Conservation (phyloP, 139 green algal genomes). For the Picochlorum sp. region DNA sequence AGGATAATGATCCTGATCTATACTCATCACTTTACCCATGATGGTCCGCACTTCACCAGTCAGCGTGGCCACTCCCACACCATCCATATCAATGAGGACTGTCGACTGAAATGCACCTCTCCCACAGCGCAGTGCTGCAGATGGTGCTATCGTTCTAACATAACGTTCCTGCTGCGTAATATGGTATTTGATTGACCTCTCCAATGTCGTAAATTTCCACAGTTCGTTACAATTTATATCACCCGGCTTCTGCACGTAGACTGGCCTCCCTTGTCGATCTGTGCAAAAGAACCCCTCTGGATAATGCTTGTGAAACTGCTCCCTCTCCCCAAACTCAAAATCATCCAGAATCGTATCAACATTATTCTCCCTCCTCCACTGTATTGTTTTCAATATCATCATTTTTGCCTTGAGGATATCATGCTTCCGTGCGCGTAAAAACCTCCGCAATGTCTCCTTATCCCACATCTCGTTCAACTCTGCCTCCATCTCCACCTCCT, state of each 20-base stretch:
- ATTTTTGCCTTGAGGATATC: slow-evolving; percentile 35
- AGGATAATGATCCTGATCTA: slow-evolving; percentile 74
- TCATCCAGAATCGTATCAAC: slow-evolving; percentile 54
- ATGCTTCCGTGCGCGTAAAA: slow-evolving; percentile 45
- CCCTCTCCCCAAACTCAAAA: slow-evolving; percentile 60
- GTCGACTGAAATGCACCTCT: slow-evolving; percentile 75
- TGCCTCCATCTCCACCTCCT: slow-evolving; percentile 18
- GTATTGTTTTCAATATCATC: slow-evolving; percentile 32
- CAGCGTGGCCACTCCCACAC: slow-evolving; percentile 59
- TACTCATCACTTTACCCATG: slow-evolving; percentile 36
- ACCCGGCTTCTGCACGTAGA: slow-evolving; percentile 84
- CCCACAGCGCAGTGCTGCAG: slow-evolving; percentile 52
- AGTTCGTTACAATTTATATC: slow-evolving; percentile 65
- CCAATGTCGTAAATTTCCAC: slow-evolving; percentile 65
- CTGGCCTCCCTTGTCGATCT: slow-evolving; percentile 58
- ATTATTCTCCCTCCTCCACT: slow-evolving; percentile 31
- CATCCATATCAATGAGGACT: slow-evolving; percentile 84
- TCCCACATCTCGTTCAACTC: slow-evolving; percentile 8
- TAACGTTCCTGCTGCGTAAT: slow-evolving; percentile 85
- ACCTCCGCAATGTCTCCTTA: slow-evolving; percentile 36
- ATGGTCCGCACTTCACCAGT: slow-evolving; percentile 45
- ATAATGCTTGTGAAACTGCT: slow-evolving; percentile 5
- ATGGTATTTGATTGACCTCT: slow-evolving; percentile 85
- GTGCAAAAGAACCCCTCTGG: neutral
- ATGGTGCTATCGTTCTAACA: slow-evolving; percentile 71